Conservation (phyloP, 768 basidiomycete species). For the Sistotremastrum suecicum region DNA sequence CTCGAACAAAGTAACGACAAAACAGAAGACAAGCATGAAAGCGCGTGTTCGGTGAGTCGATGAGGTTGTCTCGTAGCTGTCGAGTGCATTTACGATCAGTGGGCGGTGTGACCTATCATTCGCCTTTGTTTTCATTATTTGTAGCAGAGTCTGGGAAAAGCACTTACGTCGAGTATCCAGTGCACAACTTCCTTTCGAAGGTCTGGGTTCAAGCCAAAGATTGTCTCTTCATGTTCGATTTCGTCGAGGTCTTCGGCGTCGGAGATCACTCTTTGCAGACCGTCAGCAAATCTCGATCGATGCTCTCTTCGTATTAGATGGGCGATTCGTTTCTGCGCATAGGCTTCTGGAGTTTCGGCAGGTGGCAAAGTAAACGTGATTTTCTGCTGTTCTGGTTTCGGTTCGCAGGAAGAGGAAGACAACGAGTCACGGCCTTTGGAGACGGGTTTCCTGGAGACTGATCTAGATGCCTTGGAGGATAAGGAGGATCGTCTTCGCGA, state of each 20-base stretch:
- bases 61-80: constrained; percentile 39
- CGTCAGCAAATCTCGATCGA: no score
- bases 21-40: constrained; percentile 56
- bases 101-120: neutral
- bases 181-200: constrained; percentile 21
- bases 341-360: no score
- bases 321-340: no score
- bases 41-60: constrained; percentile 39
- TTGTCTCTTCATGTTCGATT: neutral
- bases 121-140: neutral
- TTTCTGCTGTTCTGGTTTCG: no score
- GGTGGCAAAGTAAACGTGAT: no score
- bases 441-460: no score
- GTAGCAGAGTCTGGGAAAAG: neutral
- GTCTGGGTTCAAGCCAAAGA: constrained; percentile 1
- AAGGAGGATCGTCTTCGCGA: no score
- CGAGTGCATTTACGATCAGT: neutral
- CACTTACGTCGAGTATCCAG: constrained; percentile 33
- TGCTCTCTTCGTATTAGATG: no score
- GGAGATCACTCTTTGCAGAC: no score
- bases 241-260: neutral
- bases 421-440: no score
- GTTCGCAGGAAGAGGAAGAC: no score
- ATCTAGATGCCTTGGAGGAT: no score
- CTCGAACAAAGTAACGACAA: constrained; percentile 35